Conservation (phyloP, 1,139 yeast species). For the Protomyces macrosporus region DNA sequence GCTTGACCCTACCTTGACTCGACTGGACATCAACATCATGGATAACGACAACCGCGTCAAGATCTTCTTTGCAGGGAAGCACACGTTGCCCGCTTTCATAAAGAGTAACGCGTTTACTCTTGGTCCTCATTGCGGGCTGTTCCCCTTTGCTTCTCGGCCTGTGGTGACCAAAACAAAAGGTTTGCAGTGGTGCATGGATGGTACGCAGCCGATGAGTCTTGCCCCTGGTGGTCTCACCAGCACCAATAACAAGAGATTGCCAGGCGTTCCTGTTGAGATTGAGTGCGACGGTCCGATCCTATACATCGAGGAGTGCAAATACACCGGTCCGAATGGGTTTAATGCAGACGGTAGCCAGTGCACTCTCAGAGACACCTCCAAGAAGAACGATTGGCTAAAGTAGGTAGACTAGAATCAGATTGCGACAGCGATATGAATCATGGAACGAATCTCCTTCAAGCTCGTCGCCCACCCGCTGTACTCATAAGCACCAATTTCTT, state of each 20-base stretch:
- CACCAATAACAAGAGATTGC: not conserved
- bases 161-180: conserved; percentile 6
- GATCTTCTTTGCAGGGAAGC: conserved; percentile 4
- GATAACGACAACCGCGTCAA: conserved; percentile 12
- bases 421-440: no score
- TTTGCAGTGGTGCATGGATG: conserved; percentile 21
- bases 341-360: no score
- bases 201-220: conserved; percentile 1
- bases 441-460: not conserved
- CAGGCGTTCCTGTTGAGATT: not conserved
- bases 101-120: not conserved
- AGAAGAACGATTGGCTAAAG: no score
- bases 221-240: conserved; percentile 12
- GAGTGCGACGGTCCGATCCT: conserved; percentile 10
- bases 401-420: no score
- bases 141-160: not conserved
- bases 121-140: conserved; percentile 17
- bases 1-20: not conserved
- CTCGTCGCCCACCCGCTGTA: conserved; percentile 28
- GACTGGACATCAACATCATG: not conserved
- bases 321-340: not conserved
- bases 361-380: no score
- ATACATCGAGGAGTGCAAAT: conserved; percentile 1
- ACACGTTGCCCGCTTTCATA: not conserved
- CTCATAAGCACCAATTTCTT: conserved; percentile 32